Conservation (phyloP, 2,329 filamentous ascomycete species). For the Didymella lethalis region DNA sequence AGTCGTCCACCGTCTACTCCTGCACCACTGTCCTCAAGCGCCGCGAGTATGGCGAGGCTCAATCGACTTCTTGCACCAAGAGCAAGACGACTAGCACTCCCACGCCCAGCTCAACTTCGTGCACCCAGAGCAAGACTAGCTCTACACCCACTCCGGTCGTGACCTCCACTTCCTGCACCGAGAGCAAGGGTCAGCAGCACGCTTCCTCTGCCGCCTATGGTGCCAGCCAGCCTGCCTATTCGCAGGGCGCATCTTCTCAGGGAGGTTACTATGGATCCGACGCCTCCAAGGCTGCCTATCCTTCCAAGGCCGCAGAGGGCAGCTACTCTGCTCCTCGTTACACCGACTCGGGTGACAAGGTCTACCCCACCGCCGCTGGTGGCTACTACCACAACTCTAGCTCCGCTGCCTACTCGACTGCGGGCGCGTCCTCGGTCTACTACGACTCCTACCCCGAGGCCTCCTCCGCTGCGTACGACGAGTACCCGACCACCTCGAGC, state of each 20-base stretch:
- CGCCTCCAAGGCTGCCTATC: slow-evolving; percentile 3
- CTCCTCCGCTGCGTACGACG: slow-evolving; percentile 10
- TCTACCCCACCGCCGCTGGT: neutral
- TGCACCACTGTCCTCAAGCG: slow-evolving; percentile 14
- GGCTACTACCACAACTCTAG: slow-evolving; percentile 12
- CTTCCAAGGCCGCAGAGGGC: neutral
- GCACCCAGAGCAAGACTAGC: slow-evolving; percentile 13
- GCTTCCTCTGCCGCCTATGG: slow-evolving; percentile 8
- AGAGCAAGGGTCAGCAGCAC: slow-evolving; percentile 9
- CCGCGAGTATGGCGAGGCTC: slow-evolving; percentile 11
- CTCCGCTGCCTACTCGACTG: slow-evolving; percentile 9
- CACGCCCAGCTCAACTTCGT: slow-evolving; percentile 12
- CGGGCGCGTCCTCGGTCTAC: slow-evolving; percentile 5
- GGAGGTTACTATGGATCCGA: neutral
- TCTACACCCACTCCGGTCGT: slow-evolving; percentile 7
- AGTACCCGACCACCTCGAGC: slow-evolving; percentile 18
- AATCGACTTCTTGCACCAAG: slow-evolving; percentile 21
- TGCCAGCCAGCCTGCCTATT: slow-evolving; percentile 3
- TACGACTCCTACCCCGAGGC: slow-evolving; percentile 7
- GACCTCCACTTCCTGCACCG: slow-evolving; percentile 12
- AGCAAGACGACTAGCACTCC: slow-evolving; percentile 16
- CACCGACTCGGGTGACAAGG: neutral
- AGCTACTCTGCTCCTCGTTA: slow-evolving; percentile 3
- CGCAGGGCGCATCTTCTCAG: slow-evolving; percentile 6
- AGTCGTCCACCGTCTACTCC: slow-evolving; percentile 15